Conservation (phyloP, 177 flowering plant species). For the Vitis hybrid region DNA sequence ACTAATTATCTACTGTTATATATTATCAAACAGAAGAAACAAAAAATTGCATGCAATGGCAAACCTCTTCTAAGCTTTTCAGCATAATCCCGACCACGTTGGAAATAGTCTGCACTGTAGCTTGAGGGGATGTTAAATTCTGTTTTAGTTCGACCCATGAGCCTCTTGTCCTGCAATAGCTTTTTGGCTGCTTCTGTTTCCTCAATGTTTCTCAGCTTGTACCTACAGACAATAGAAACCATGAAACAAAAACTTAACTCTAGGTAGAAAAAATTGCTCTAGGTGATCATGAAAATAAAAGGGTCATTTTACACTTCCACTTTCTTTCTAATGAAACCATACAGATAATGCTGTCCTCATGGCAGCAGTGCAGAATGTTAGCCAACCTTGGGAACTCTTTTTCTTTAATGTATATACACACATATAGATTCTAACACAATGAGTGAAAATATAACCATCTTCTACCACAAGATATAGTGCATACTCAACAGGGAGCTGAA, state of each 20-base stretch:
- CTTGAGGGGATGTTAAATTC: slow-evolving; percentile 81
- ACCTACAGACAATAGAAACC: slow-evolving; percentile 43
- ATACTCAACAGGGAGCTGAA: slow-evolving; percentile 97
- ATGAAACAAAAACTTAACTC: not conserved
- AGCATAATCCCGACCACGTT: slow-evolving; percentile 91
- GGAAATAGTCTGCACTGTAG: slow-evolving; percentile 92
- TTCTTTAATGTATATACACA: not conserved
- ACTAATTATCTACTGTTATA: not conserved
- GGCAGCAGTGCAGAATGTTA: not conserved
- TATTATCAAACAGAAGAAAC: not conserved
- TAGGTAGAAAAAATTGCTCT: not conserved
- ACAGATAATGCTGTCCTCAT: not conserved
- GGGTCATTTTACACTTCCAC: not conserved
- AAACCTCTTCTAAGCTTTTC: slow-evolving; percentile 90
- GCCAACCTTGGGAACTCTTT: not conserved
- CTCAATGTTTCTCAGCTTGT: slow-evolving; percentile 85
- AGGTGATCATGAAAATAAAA: not conserved
- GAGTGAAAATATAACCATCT: not conserved
- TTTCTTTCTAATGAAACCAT: not conserved
- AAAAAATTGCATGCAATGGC: not conserved
- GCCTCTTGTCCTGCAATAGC: slow-evolving; percentile 87
- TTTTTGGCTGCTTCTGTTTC: slow-evolving; percentile 99
- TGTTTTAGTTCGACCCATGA: slow-evolving; percentile 61
- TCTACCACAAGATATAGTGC: slow-evolving; percentile 12
- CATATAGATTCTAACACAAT: not conserved